Percentiles rank a stretch among this genome's conserved stretches.
Evolutionary conservation across 1,139 yeast species (phyloP).

Genomic region (Geotrichum fermentans): DNA sequence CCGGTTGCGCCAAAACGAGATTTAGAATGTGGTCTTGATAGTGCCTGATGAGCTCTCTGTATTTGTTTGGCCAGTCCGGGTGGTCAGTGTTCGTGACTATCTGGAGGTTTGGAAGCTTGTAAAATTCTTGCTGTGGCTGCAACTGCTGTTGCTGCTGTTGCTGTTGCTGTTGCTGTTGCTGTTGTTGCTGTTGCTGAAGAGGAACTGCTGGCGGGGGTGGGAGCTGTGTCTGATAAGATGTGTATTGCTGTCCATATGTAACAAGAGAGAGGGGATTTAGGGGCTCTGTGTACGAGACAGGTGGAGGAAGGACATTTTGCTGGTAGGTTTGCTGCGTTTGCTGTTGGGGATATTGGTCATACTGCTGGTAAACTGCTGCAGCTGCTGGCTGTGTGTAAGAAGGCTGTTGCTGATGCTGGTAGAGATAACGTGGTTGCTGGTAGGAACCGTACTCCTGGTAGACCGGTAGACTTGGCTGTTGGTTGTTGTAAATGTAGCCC

Average conservation of each 20-base stretch:
- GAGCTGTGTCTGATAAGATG: not conserved
- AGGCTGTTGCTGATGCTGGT: slow-evolving; percentile 6
- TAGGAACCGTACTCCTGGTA: not conserved
- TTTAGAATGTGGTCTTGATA: slow-evolving; percentile 9
- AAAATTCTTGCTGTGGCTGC: not conserved
- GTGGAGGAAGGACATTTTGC: not conserved
- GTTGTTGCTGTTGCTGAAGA: not conserved
- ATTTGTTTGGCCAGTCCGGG: slow-evolving; percentile 11
- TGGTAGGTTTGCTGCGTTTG: not conserved
- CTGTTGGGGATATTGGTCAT: not conserved
- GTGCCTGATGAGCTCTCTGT: slow-evolving; percentile 12
- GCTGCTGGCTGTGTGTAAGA: not conserved
- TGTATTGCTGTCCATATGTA: not conserved
- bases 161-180: not conserved
- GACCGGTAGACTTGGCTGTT: not conserved
- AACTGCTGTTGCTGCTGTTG: not conserved
- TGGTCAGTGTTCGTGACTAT: not conserved
- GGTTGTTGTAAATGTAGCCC: not conserved
- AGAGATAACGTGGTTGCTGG: not conserved
- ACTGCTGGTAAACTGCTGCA: not conserved
- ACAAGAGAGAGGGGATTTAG: not conserved
- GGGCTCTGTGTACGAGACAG: not conserved
- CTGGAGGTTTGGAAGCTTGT: not conserved
- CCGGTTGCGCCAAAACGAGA: slow-evolving; percentile 1
- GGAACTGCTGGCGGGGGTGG: not conserved